Evolutionary conservation across 164 flowering plant genomes (phyloP).

Genomic region (Tinospora cordifolia): DNA sequence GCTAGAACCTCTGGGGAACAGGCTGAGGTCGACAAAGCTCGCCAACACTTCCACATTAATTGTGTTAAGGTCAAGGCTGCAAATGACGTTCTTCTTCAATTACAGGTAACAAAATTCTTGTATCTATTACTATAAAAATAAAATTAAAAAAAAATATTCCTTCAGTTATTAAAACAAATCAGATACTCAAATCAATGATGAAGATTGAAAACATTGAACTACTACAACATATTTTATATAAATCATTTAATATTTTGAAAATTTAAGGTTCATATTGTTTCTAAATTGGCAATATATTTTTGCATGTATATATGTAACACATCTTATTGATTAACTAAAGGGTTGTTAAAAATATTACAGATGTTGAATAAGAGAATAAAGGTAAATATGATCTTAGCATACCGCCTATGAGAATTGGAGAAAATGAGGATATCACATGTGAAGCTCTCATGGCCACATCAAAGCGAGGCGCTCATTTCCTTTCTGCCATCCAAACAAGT

Average conservation of each 20-base stretch:
- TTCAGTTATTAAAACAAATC: too few species aligned
- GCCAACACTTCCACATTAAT: conserved; percentile 24
- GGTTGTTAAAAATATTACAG: too few species aligned
- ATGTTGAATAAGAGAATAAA: conserved; percentile 23
- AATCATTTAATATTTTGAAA: too few species aligned
- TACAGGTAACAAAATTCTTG: conserved; percentile 37
- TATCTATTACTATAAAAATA: too few species aligned
- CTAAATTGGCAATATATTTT: too few species aligned
- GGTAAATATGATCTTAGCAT: conserved; percentile 18
- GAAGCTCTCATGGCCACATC: conserved; percentile 30
- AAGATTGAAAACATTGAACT: too few species aligned
- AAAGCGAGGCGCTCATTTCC: conserved; percentile 37
- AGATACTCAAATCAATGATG: too few species aligned
- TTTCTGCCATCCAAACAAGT: conserved; percentile 40
- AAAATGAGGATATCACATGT: conserved; percentile 21
- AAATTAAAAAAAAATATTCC: too few species aligned
- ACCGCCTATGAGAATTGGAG: conserved; percentile 24
- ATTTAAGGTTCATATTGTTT: too few species aligned
- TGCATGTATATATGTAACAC: too few species aligned
- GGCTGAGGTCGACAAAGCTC: conserved; percentile 22
- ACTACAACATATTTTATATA: too few species aligned
- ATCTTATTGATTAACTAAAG: too few species aligned
- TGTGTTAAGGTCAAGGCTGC: conserved; percentile 28
- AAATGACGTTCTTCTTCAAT: conserved; percentile 34
- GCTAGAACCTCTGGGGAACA: conserved; percentile 33